Base-by-base conservation (phyloP, 495 filamentous ascomycete species). In the Hyaloscypha bicolor region DNA sequence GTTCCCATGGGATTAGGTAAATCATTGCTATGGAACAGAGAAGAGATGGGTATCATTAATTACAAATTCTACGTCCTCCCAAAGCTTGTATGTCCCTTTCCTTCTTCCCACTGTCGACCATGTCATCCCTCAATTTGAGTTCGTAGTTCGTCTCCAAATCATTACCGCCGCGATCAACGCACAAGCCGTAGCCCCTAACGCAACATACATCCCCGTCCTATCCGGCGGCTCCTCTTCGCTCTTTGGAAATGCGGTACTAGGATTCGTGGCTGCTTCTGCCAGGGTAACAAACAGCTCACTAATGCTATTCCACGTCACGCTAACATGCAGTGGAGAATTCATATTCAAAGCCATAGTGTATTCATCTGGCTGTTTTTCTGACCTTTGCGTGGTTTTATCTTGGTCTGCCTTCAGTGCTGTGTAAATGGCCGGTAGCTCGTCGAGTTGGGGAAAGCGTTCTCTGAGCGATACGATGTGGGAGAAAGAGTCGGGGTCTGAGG, bases 401-500 rank as follows among this genome's bases (percentile, higher is more conserved):
- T 88, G 83, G 76, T 99, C 95, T 2, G 95, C 95, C 73, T 99
- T 99, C 63, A 97, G 81, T 0, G 94, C 95, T 21, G 93, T 89
- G 75, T 95, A 99, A 9, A 99, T 86, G 30, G 92, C 89, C 0
- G 95, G 96, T 21, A 98, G 81, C 39, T 92, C 88, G 69, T 97
- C 91, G 12, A 99, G 82, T 60, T 95, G 88, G 0, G 92, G 89
- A 69, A 93, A 90, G 65, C 88, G 78, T 69, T 87, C 82, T 53
- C 93, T 87, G 30, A 98, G 85, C 30, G 90, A 85, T 37, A 93
- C 89, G 48, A 99, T 93, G 73, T 97, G 94, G 1, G 90, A 85
- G 77, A 97, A 99, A 11, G 92, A 96, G 73, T 97, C 93, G 0
- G 96, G 93, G 63, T 98, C 93, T 2, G 92, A 93, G 5, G 94